A percentile compares a stretch with the other conserved stretches of the same genome.
These are phyloP conservation scores for Fusarium protoensiforme DNA, from an alignment of 2,329 filamentous ascomycete genomes.

Conservation along the genomic window DNA sequence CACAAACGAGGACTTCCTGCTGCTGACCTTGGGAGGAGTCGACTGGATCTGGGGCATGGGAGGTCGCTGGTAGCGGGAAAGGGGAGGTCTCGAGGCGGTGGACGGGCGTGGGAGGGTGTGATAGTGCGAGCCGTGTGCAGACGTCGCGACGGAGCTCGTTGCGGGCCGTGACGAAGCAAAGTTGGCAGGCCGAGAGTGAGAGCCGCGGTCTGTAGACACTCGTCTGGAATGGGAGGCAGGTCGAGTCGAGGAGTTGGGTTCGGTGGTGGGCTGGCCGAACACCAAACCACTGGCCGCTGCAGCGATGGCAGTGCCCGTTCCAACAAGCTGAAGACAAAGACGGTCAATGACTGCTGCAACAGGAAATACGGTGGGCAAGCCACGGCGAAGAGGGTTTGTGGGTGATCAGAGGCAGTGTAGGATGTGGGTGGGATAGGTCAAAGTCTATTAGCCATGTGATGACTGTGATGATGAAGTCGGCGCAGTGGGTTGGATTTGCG, in stretches of 20 bases:
- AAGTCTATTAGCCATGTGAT: slow-evolving; percentile 40
- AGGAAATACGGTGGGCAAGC: slow-evolving; percentile 31
- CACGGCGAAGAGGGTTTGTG: slow-evolving; percentile 35
- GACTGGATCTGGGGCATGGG: slow-evolving; percentile 55
- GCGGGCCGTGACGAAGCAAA: slow-evolving; percentile 54
- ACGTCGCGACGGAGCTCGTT: slow-evolving; percentile 54
- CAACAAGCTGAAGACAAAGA: slow-evolving; percentile 62
- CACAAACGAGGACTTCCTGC: slow-evolving; percentile 57
- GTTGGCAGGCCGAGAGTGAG: slow-evolving; percentile 40
- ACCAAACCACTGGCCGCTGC: slow-evolving; percentile 69
- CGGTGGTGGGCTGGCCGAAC: slow-evolving; percentile 65
- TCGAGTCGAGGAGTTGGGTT: slow-evolving; percentile 49
- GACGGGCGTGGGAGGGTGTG: slow-evolving; percentile 45
- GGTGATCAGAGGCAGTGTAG: slow-evolving; percentile 23
- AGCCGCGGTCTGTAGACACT: slow-evolving; percentile 49
- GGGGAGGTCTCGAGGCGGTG: slow-evolving; percentile 50
- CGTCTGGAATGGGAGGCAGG: slow-evolving; percentile 43
- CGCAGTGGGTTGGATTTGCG: slow-evolving; percentile 30
- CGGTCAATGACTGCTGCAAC: slow-evolving; percentile 36
- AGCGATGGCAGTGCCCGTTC: slow-evolving; percentile 70
- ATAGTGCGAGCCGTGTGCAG: slow-evolving; percentile 44
- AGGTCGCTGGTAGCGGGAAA: slow-evolving; percentile 52
- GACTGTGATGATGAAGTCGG: slow-evolving; percentile 36
- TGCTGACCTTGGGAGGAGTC: slow-evolving; percentile 52
- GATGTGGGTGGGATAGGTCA: slow-evolving; percentile 35